Conservation (phyloP, 192 early-diverging fungal species). For the Fimicolochytrium jonesii region DNA sequence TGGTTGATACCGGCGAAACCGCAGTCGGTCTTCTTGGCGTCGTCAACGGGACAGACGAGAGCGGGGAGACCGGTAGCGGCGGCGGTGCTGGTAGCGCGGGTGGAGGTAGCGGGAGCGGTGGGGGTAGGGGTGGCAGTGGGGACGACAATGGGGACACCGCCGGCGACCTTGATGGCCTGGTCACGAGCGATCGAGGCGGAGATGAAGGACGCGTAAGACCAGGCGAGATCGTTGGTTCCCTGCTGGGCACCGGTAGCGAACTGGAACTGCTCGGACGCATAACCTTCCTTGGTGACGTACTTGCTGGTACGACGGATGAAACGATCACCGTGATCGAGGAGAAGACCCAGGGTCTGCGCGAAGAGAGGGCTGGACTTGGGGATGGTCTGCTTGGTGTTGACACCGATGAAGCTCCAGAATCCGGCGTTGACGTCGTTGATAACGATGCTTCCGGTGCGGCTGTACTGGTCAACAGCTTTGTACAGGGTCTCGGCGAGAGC, state of each 20-base stretch:
- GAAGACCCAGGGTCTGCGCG: background rate
- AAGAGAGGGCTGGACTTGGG: background rate
- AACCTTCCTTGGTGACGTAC: background rate
- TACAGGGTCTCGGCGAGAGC: constrained; percentile 62
- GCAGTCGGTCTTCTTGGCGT: constrained; percentile 5
- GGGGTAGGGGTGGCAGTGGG: background rate
- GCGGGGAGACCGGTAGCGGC: background rate
- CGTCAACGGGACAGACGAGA: background rate
- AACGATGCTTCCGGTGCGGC: background rate
- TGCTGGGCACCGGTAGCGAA: constrained; percentile 2
- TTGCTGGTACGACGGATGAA: constrained; percentile 1
- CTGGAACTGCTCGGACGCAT: constrained; percentile 9
- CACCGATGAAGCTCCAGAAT: background rate
- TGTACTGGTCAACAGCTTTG: constrained; percentile 17
- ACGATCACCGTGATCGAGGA: background rate
- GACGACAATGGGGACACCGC: background rate
- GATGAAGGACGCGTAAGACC: constrained; percentile 2
- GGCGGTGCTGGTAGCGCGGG: background rate
- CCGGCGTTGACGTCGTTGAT: background rate
- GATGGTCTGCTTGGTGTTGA: background rate
- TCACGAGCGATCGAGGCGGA: constrained; percentile 6
- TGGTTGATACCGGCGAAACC: constrained; percentile 7
- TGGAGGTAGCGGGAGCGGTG: background rate
- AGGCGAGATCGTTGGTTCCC: constrained; percentile 1
- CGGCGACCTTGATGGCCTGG: background rate